Evolutionary conservation across 371 early-diverging fungal species (phyloP).

Genomic region (Haplosporangium sp.): DNA sequence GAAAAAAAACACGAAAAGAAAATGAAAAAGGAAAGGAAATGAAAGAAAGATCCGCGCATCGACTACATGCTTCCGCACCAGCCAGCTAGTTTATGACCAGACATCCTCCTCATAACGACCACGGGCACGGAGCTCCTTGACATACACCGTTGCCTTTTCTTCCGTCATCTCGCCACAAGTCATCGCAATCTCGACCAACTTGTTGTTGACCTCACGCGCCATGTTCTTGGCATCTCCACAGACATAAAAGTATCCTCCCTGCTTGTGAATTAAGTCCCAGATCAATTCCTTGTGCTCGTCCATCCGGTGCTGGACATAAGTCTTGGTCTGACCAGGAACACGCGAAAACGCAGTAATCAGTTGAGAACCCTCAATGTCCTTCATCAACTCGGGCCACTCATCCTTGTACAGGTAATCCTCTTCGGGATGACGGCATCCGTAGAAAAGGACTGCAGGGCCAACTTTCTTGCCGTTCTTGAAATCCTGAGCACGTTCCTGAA

Average conservation of each 20-base stretch:
- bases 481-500: slow-evolving; percentile 85
- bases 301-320: slow-evolving; percentile 90
- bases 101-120: slow-evolving; percentile 96
- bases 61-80: neutral
- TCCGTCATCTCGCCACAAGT: slow-evolving; percentile 75
- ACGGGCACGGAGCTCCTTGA: slow-evolving; percentile 83
- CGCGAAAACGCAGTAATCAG: slow-evolving; percentile 92
- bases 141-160: slow-evolving; percentile 77
- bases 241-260: slow-evolving; percentile 88
- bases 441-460: slow-evolving; percentile 91
- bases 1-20: too few relatives aligned
- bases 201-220: slow-evolving; percentile 90
- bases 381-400: slow-evolving; percentile 82
- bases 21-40: too few relatives aligned
- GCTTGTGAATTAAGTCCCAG: slow-evolving; percentile 79
- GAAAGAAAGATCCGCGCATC: too few relatives aligned
- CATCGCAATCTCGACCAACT: slow-evolving; percentile 77
- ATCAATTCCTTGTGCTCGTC: slow-evolving; percentile 70
- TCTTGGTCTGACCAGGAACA: slow-evolving; percentile 67
- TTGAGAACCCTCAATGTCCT: slow-evolving; percentile 63
- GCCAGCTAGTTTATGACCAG: slow-evolving; percentile 75
- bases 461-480: slow-evolving; percentile 66
- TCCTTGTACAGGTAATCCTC: slow-evolving; percentile 90
- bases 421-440: slow-evolving; percentile 87
- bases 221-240: slow-evolving; percentile 97